Base-by-base conservation (phyloP, 495 filamentous ascomycete genomes). In the Penicillium chermesinum region DNA sequence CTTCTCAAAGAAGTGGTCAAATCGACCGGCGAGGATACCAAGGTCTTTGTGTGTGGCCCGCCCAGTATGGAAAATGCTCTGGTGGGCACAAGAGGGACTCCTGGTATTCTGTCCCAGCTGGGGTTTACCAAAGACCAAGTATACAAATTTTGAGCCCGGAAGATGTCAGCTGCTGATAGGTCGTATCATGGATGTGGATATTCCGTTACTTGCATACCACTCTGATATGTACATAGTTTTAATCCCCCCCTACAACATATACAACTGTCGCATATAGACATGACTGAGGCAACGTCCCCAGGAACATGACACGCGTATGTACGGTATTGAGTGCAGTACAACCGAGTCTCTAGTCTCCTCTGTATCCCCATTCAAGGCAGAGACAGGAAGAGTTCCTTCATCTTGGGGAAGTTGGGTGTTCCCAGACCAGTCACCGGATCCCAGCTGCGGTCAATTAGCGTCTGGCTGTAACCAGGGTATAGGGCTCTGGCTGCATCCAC, bases 71-170 rank as follows among this genome's bases (percentile, higher is more conserved):
- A 30, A 10, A 30, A 30, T 10, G 4, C 25, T 4, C 25, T 30
- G 10, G 25, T 30, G 5, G 25, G 25, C 25, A 30, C 4, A 30
- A 30, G 25, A 30, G 84, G 83, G 1, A 81, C 81, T 16, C 79
- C 79, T 22, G 72, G 72, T 2, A 83, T 81, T 55, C 41, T 83
- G 59, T 51, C 54, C 2, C 52, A 77, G 53, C 50, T 84, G 57
- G 80, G 80, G 14, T 82, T 73, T 52, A 54, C 41, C 10, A 78
- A 75, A 53, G 72, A 72, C 41, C 77, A 83, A 54, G 68, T 83
- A 37, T 60, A 77, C 49, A 71, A 61, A 38, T 84, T 83, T 59
- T 83, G 65, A 52, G 32, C 15, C n/a, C n/a, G n/a, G n/a, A n/a
- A n/a, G n/a, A n/a, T n/a, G n/a, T n/a, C n/a, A n/a, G n/a, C n/a